phyloP scores from a whole-genome alignment of 2,329 filamentous ascomycete genomes.

The Fusarium camptoceras region DNA sequence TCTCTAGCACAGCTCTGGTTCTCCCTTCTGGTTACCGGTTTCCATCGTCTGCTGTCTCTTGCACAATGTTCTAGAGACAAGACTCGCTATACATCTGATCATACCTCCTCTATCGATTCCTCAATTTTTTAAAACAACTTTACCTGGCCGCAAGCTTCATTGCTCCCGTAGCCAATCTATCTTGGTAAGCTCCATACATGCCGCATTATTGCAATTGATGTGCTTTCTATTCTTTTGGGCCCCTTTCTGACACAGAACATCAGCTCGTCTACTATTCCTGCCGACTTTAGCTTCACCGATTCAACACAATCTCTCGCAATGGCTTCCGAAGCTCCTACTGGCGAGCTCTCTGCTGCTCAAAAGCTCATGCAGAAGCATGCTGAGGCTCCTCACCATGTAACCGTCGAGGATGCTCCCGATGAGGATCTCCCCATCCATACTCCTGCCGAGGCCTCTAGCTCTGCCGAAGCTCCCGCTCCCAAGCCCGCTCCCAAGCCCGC shows the following conservation, averaged over 20 bases:
- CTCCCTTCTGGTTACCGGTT: slow-evolving; percentile 56
- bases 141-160: slow-evolving; percentile 41
- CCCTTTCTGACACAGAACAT: slow-evolving; percentile 28
- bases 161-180: slow-evolving; percentile 38
- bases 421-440: slow-evolving; percentile 76
- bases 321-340: slow-evolving; percentile 56
- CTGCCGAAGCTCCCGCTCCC: slow-evolving; percentile 62
- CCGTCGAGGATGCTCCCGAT: slow-evolving; percentile 83
- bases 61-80: slow-evolving; percentile 56
- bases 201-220: neutral
- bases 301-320: slow-evolving; percentile 50
- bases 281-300: slow-evolving; percentile 28
- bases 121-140: slow-evolving; percentile 23
- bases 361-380: slow-evolving; percentile 73
- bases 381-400: slow-evolving; percentile 68
- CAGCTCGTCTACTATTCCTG: slow-evolving; percentile 19
- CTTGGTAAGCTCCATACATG: slow-evolving; percentile 21
- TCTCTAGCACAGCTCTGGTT: slow-evolving; percentile 56
- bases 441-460: slow-evolving; percentile 59
- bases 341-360: slow-evolving; percentile 67
- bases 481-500: slow-evolving; percentile 76
- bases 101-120: slow-evolving; percentile 38
- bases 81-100: slow-evolving; percentile 46
- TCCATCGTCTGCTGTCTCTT: slow-evolving; percentile 50
- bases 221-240: neutral